These are phyloP conservation scores for Cryphonectria naterciae DNA, from an alignment of 2,329 filamentous ascomycete species.

Conservation along the genomic window DNA sequence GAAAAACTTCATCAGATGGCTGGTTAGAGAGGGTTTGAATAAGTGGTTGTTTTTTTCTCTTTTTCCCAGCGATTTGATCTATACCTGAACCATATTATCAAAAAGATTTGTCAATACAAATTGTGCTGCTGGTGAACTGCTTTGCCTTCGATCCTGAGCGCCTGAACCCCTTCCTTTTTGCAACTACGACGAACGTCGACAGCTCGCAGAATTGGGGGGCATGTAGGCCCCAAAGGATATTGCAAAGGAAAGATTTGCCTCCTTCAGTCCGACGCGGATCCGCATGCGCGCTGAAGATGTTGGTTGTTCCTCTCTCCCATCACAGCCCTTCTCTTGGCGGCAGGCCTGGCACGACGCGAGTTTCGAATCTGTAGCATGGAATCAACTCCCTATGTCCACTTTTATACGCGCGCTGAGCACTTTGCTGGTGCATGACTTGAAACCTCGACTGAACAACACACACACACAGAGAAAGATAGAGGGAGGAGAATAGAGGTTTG, in stretches of 20 bases:
- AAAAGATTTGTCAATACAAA: background rate
- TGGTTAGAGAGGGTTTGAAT: background rate
- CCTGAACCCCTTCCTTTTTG: background rate
- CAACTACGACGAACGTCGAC: background rate
- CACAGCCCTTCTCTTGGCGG: background rate
- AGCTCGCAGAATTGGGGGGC: background rate
- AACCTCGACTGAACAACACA: background rate
- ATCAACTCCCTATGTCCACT: background rate
- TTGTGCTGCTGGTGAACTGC: background rate
- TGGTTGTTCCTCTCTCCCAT: too few relatives aligned
- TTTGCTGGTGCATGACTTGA: background rate
- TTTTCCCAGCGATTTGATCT: background rate
- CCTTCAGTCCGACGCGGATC: background rate
- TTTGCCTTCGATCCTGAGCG: background rate
- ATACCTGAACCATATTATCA: constrained; percentile 5
- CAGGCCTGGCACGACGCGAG: constrained; percentile 3
- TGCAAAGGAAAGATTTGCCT: background rate
- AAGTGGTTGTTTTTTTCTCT: background rate
- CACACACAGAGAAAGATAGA: background rate
- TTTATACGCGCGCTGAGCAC: background rate
- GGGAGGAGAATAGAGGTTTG: too few relatives aligned
- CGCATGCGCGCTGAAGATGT: background rate
- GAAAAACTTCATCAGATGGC: background rate
- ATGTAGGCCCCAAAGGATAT: background rate
- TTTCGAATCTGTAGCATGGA: constrained; percentile 8